A percentile compares a stretch with the other conserved stretches of the same genome.
Conservation (phyloP, 164 flowering plant species). For the Annona squamosa region DNA sequence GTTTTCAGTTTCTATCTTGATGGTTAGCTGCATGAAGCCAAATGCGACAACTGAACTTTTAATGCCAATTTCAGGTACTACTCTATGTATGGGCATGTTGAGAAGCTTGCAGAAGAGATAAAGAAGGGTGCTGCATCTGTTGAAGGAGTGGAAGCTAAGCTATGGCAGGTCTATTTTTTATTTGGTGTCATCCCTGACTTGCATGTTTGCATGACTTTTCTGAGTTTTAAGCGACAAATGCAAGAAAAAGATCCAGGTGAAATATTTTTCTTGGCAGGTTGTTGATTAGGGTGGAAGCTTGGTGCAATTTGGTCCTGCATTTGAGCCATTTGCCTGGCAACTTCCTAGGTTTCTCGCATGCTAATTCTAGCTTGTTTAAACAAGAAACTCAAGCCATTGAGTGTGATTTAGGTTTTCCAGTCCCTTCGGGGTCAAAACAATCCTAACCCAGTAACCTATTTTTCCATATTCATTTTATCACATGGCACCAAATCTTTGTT, state of each 20-base stretch:
- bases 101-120: slow-evolving; percentile 74
- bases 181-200: neutral
- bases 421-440: too few relatives aligned
- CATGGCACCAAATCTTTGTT: too few relatives aligned
- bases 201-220: neutral
- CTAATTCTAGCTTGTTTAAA: neutral
- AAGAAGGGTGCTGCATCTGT: slow-evolving; percentile 77
- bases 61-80: slow-evolving; percentile 44
- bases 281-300: neutral
- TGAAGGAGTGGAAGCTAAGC: slow-evolving; percentile 69
- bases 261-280: neutral
- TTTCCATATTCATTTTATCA: too few relatives aligned
- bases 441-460: too few relatives aligned
- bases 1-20: neutral
- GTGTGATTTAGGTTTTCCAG: too few relatives aligned
- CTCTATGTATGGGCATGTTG: slow-evolving; percentile 86
- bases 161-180: slow-evolving; percentile 57
- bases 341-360: neutral
- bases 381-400: too few relatives aligned
- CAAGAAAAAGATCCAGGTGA: neutral
- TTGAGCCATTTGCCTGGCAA: neutral
- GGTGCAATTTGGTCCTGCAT: neutral
- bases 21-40: neutral
- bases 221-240: neutral
- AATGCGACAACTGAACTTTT: neutral